Percentiles rank a stretch among this genome's conserved stretches.
These are phyloP conservation scores for Globisporangium alternatum DNA, from an alignment of 352 stramenopile genomes.

Conservation along the genomic window DNA sequence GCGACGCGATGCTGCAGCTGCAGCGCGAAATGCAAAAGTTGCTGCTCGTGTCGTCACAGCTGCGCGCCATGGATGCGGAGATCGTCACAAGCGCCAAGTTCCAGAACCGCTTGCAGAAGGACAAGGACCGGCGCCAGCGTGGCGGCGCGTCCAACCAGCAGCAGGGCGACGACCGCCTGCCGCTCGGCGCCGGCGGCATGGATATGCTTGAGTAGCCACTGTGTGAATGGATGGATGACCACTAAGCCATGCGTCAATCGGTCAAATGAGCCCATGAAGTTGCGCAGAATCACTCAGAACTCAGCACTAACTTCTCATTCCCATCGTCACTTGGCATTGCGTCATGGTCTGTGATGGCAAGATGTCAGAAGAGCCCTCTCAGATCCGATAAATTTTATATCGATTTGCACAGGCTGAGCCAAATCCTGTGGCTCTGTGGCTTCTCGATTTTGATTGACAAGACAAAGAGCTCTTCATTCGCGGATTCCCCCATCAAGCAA, in stretches of 20 bases:
- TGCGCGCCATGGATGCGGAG: conserved; percentile 78
- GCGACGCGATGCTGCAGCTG: conserved; percentile 46
- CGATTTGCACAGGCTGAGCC: background rate
- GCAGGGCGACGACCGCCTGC: conserved; percentile 40
- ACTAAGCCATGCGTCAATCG: background rate
- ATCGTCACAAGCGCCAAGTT: conserved; percentile 81
- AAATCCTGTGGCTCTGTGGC: conserved; percentile 1
- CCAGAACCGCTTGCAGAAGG: conserved; percentile 66
- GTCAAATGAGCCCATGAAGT: background rate
- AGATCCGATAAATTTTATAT: background rate
- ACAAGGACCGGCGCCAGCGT: conserved; percentile 68
- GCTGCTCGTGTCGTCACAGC: conserved; percentile 56
- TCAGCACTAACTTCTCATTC: background rate
- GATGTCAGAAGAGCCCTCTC: background rate
- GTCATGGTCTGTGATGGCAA: background rate
- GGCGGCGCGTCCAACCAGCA: conserved; percentile 42
- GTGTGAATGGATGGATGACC: background rate
- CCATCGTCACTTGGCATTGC: background rate
- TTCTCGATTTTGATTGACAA: conserved; percentile 4
- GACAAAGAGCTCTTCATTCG: conserved; percentile 1
- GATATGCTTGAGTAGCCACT: conserved; percentile 47
- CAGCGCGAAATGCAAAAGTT: conserved; percentile 79
- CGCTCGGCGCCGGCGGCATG: conserved; percentile 39
- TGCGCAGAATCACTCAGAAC: background rate
- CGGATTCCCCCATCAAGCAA: background rate